These are phyloP conservation scores for Solanum neorickii DNA, from an alignment of 257 asterid species.

Conservation along the genomic window DNA sequence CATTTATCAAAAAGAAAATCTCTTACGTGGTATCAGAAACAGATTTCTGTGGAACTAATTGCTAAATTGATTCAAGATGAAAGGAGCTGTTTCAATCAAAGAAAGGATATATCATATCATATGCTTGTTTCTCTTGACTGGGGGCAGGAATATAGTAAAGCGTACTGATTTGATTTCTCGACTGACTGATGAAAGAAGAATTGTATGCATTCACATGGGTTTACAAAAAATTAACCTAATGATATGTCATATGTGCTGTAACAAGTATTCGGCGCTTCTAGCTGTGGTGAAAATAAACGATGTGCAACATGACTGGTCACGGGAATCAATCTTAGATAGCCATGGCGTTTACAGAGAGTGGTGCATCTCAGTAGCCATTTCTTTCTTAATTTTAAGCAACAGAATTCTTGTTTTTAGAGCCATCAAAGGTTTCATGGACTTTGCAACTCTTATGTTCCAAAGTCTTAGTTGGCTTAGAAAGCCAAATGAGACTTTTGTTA, in stretches of 20 bases:
- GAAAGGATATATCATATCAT: not conserved
- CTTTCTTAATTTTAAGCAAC: not conserved
- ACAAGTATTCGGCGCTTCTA: not conserved
- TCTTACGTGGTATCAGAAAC: not conserved
- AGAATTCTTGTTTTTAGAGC: not conserved
- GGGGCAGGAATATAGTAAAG: not conserved
- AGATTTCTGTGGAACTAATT: not conserved
- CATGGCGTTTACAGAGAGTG: not conserved
- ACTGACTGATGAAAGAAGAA: not conserved
- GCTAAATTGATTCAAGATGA: not conserved
- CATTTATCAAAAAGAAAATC: not conserved
- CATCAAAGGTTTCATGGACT: not conserved
- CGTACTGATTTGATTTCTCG: not conserved
- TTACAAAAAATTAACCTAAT: not conserved
- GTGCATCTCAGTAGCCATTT: not conserved
- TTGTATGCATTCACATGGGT: not conserved
- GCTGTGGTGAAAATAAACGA: not conserved
- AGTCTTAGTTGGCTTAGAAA: not conserved
- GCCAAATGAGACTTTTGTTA: not conserved
- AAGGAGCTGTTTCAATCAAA: not conserved
- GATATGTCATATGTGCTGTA: not conserved
- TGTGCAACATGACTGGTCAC: not conserved
- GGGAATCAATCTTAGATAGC: not conserved
- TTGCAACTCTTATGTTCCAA: not conserved
- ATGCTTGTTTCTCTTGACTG: not conserved